These are phyloP conservation scores for Xerocomus potaroensis DNA, from an alignment of 768 basidiomycete genomes.

Conservation along the genomic window DNA sequence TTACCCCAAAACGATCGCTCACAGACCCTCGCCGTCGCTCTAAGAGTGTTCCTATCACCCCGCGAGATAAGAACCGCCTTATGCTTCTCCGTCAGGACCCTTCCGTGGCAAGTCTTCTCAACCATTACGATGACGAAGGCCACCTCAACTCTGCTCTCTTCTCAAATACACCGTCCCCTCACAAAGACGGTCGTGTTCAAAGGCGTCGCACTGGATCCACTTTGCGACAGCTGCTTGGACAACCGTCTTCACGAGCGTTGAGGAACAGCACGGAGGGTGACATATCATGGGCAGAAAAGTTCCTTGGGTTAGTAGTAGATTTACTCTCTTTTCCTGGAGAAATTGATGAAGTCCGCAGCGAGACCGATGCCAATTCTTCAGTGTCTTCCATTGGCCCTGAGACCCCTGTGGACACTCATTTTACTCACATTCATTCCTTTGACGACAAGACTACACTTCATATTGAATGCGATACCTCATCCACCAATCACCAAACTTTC, in stretches of 20 bases:
- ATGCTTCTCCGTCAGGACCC: constrained; percentile 67
- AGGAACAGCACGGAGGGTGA: constrained; percentile 54
- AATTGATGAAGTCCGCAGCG: constrained; percentile 31
- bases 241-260: constrained; percentile 33
- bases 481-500: constrained; percentile 38
- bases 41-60: constrained; percentile 37
- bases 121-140: constrained; percentile 72
- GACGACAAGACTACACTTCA: constrained; percentile 37
- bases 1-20: constrained; percentile 26
- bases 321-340: background rate
- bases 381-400: constrained; percentile 47
- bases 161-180: constrained; percentile 48
- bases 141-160: constrained; percentile 58
- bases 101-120: constrained; percentile 69
- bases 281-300: constrained; percentile 82
- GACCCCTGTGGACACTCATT: constrained; percentile 45
- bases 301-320: constrained; percentile 49
- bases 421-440: constrained; percentile 38
- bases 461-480: constrained; percentile 44
- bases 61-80: constrained; percentile 49
- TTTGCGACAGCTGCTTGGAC: constrained; percentile 66
- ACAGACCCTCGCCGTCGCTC: constrained; percentile 28
- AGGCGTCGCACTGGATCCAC: constrained; percentile 66
- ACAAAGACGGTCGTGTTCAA: constrained; percentile 44
- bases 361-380: constrained; percentile 40